Conservation (phyloP, 2,329 filamentous ascomycete species). For the Fusarium poae region DNA sequence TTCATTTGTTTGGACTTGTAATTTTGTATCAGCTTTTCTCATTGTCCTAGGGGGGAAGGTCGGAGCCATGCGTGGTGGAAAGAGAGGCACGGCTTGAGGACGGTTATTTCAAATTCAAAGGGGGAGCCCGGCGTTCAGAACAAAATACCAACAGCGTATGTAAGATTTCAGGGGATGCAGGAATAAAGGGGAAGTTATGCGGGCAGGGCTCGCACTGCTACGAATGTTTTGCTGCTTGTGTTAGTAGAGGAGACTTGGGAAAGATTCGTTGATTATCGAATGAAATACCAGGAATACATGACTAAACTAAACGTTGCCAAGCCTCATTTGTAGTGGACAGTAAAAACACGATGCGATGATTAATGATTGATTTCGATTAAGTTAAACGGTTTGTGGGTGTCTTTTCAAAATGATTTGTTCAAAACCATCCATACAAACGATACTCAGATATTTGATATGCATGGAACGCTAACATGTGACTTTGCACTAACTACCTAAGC, state of each 20-base stretch:
- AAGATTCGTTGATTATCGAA: constrained; percentile 24
- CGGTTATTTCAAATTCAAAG: constrained; percentile 24
- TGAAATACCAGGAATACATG: constrained; percentile 32
- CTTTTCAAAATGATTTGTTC: not conserved
- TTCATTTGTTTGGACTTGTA: constrained; percentile 42
- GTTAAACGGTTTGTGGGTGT: not conserved
- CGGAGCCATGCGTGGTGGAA: constrained; percentile 15
- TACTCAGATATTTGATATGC: not conserved
- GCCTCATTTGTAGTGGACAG: not conserved
- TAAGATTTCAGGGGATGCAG: constrained; percentile 46
- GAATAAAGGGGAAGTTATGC: constrained; percentile 22
- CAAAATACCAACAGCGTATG: constrained; percentile 48
- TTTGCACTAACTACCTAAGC: constrained; percentile 23
- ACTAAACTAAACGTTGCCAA: constrained; percentile 9
- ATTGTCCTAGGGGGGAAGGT: constrained; percentile 28
- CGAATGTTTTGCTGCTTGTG: constrained; percentile 26
- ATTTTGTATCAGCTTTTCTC: constrained; percentile 36
- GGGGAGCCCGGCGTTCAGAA: constrained; percentile 49
- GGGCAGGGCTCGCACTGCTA: constrained; percentile 30
- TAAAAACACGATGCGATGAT: not conserved
- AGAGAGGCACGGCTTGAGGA: constrained; percentile 24
- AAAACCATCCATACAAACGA: not conserved
- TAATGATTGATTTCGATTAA: not conserved
- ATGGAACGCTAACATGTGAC: constrained; percentile 32
- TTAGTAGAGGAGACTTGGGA: constrained; percentile 25